Conservation (phyloP, 2,329 filamentous ascomycete genomes). For the Keithomyces neogunnii region DNA sequence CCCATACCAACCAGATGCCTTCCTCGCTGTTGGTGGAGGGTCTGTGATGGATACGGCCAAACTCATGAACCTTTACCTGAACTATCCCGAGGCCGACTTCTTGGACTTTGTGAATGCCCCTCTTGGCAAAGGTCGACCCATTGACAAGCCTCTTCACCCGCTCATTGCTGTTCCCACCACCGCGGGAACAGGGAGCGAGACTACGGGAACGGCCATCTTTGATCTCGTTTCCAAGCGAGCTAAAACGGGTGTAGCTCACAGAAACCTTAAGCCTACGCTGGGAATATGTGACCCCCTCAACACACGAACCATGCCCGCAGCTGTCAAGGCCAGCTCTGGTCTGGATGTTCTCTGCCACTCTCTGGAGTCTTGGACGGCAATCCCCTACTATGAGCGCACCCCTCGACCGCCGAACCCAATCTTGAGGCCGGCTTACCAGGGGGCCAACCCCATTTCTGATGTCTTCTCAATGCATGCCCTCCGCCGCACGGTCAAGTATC, state of each 20-base stretch:
- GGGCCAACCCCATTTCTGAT: constrained; percentile 94
- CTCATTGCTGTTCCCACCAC: constrained; percentile 80
- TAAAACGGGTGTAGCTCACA: constrained; percentile 93
- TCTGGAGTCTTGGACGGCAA: constrained; percentile 95
- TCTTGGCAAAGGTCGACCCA: constrained; percentile 74
- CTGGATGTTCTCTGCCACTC: constrained; percentile 93
- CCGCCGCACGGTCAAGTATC: constrained; percentile 77
- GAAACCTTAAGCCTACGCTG: constrained; percentile 89
- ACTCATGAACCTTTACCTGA: constrained; percentile 93
- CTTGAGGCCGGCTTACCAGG: constrained; percentile 87
- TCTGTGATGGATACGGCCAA: constrained; percentile 98
- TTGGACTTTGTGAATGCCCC: constrained; percentile 97
- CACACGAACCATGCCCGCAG: constrained; percentile 90
- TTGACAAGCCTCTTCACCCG: constrained; percentile 61
- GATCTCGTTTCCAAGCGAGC: constrained; percentile 82
- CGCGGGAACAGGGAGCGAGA: constrained; percentile 83
- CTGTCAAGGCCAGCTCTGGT: constrained; percentile 85
- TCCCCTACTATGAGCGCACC: constrained; percentile 79
- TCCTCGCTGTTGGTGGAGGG: constrained; percentile 80
- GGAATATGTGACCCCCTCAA: constrained; percentile 83
- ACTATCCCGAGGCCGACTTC: constrained; percentile 86
- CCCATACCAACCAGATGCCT: constrained; percentile 74
- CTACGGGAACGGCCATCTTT: constrained; percentile 96
- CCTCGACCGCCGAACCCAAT: constrained; percentile 86
- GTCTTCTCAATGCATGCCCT: constrained; percentile 91